Evolutionary conservation across 1,284 basidiomycete species (phyloP), one percentile per base, ranked within the genome.

Genomic region (Schizophyllum commune): DNA sequence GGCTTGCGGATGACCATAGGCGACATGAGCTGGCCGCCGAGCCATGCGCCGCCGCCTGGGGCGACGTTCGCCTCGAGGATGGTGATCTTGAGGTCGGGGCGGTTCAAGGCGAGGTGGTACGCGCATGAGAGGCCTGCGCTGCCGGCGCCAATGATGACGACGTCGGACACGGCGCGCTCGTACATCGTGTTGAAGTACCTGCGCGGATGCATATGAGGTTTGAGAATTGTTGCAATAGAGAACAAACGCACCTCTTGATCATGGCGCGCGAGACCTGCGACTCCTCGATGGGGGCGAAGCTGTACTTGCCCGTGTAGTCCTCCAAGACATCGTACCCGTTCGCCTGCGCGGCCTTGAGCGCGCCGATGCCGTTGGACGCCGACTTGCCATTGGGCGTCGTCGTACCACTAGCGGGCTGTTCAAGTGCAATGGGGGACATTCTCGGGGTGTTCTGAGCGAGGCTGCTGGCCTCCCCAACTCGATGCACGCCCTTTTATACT

Each of bases 1-100:
- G 88, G 92, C 76, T 93, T 93, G 64, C 90, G 85, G 60, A 93
- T 85, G 56, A 83, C 90, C 91, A 93, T 93, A 0, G 89, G 85
- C 1, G 84, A 85, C 90, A 93, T 92, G 58, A 93, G 77, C 74
- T 94, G 91, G 1, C 91, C 91, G 47, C 89, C 88, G 56, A 91
- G 80, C 89, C 89, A 91, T 20, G 87, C 88, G 57, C 89, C 86
- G 62, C 86, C 87, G 57, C 90, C 88, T n/a, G 92, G 91, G 1
- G 91, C 86, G 22, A 93, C 91, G 65, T 82, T 85, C 9, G 91
- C 90, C 74, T 94, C 91, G 65, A 93, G 76, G 69, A 94, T 91
- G 22, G 92, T 92, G 68, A 93, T 79, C 66, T 86, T 88, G 62
- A 92, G 74, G 75, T 93, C 88, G 13, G 91, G 91, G 13, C 88